Percentiles rank a stretch among this genome's conserved stretches.
phyloP scores from a whole-genome alignment of 2,329 filamentous ascomycete genomes.

The Plenodomus lindquistii region DNA sequence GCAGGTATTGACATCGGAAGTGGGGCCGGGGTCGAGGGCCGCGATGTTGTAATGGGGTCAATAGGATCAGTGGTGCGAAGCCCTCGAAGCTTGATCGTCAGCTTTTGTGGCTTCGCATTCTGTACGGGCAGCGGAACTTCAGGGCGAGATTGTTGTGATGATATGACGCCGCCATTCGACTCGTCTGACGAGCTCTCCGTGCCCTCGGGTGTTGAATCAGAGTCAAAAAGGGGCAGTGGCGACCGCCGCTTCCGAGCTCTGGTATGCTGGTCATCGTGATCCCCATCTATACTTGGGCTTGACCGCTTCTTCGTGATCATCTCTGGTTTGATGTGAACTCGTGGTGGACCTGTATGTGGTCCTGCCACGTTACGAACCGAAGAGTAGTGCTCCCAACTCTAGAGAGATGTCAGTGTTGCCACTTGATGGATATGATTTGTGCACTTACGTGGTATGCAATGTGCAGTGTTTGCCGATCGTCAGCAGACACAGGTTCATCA shows the following conservation, averaged over 20 bases:
- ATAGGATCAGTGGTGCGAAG: conserved; percentile 30
- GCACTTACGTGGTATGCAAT: conserved; percentile 66
- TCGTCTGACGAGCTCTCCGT: conserved; percentile 43
- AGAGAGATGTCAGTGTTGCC: conserved; percentile 24
- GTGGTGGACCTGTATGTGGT: conserved; percentile 60
- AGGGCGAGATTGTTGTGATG: conserved; percentile 31
- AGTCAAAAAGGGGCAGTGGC: conserved; percentile 50
- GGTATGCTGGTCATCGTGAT: conserved; percentile 54
- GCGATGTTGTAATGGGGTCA: conserved; percentile 20
- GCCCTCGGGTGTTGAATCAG: conserved; percentile 43
- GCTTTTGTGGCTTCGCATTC: conserved; percentile 29
- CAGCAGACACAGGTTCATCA: conserved; percentile 33
- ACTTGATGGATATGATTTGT: not conserved
- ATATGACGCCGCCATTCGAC: conserved; percentile 32
- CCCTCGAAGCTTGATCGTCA: conserved; percentile 40
- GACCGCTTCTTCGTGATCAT: conserved; percentile 49
- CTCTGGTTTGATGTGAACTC: conserved; percentile 44
- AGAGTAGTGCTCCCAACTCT: conserved; percentile 69
- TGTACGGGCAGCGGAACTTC: conserved; percentile 22
- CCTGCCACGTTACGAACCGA: conserved; percentile 65
- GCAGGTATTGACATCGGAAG: conserved; percentile 3
- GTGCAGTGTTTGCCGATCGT: conserved; percentile 53
- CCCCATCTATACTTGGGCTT: conserved; percentile 56
- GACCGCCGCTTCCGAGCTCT: conserved; percentile 59
- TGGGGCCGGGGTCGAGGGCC: conserved; percentile 21